phyloP scores from a whole-genome alignment of 768 basidiomycete species.

The Podaxis sp. region DNA sequence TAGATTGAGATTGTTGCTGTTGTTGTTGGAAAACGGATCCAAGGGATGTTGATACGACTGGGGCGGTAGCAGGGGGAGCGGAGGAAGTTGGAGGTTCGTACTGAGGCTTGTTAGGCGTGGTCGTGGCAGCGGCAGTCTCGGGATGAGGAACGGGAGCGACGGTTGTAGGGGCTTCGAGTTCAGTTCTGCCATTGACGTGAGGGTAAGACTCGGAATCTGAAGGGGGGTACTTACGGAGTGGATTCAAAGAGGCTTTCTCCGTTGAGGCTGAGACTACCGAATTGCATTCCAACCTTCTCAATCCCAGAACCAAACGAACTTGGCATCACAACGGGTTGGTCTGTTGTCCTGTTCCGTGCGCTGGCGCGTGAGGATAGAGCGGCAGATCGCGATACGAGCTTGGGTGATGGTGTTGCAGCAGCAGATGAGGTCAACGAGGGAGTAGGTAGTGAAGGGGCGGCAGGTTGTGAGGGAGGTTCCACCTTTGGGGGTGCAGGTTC shows the following conservation, averaged over 20 bases:
- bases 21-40: slow-evolving; percentile 51
- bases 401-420: slow-evolving; percentile 46
- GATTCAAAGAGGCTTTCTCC: slow-evolving; percentile 62
- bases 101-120: slow-evolving; percentile 25
- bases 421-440: slow-evolving; percentile 34
- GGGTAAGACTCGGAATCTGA: slow-evolving; percentile 2
- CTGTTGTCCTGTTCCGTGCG: slow-evolving; percentile 68
- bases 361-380: slow-evolving; percentile 53
- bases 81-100: slow-evolving; percentile 36
- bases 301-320: slow-evolving; percentile 57
- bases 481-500: slow-evolving; percentile 29
- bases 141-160: slow-evolving; percentile 29
- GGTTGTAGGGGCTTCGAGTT: slow-evolving; percentile 30
- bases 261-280: slow-evolving; percentile 78
- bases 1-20: slow-evolving; percentile 27
- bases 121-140: slow-evolving; percentile 30
- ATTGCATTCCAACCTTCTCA: slow-evolving; percentile 88
- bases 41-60: slow-evolving; percentile 38
- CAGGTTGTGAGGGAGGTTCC: slow-evolving; percentile 36
- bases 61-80: slow-evolving; percentile 37
- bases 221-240: slow-evolving; percentile 44
- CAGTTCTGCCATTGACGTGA: slow-evolving; percentile 26
- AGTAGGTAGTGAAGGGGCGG: slow-evolving; percentile 28
- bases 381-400: slow-evolving; percentile 53
- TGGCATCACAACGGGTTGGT: slow-evolving; percentile 83